These are phyloP conservation scores for Melanogaster broomeanus DNA, from an alignment of 768 basidiomycete genomes.

Conservation along the genomic window DNA sequence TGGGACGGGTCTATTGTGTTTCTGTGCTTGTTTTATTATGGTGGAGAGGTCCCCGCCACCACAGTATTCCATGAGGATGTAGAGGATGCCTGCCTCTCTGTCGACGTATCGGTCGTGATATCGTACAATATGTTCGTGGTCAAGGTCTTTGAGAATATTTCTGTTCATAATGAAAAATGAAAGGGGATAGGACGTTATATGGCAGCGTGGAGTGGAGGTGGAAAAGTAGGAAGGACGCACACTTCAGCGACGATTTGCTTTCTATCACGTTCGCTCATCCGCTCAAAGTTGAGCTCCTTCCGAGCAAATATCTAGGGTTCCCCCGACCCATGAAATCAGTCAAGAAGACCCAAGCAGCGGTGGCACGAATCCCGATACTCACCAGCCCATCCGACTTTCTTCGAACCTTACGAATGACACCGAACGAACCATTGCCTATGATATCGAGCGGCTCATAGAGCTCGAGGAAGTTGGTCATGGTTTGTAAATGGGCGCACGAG, in stretches of 20 bases:
- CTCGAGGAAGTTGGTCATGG: conserved; percentile 55
- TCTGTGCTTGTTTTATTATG: conserved; percentile 78
- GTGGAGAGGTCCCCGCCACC: conserved; percentile 92
- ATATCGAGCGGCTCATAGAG: conserved; percentile 87
- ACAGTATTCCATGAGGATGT: conserved; percentile 99
- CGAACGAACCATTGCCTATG: conserved; percentile 97
- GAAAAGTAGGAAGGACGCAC: conserved; percentile 48
- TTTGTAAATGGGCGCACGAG: conserved; percentile 5
- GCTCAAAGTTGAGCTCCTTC: conserved; percentile 96
- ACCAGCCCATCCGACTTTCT: conserved; percentile 83
- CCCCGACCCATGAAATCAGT: neutral
- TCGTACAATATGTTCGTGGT: conserved; percentile 95
- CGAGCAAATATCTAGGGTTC: conserved; percentile 73
- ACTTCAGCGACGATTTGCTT: conserved; percentile 98
- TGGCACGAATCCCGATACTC: conserved; percentile 33
- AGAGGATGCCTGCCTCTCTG: conserved; percentile 85
- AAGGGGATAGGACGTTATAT: neutral
- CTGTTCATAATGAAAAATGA: conserved; percentile 40
- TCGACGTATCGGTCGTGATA: conserved; percentile 94
- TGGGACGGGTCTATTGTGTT: conserved; percentile 69
- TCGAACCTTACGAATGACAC: conserved; percentile 93
- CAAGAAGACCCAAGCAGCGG: neutral
- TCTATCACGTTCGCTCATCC: conserved; percentile 93
- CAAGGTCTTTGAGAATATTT: conserved; percentile 93
- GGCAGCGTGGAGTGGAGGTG: neutral